A percentile compares a stretch with the other conserved stretches of the same genome.
Conservation (phyloP, 495 filamentous ascomycete species). For the Podospora pseudoanserina region DNA sequence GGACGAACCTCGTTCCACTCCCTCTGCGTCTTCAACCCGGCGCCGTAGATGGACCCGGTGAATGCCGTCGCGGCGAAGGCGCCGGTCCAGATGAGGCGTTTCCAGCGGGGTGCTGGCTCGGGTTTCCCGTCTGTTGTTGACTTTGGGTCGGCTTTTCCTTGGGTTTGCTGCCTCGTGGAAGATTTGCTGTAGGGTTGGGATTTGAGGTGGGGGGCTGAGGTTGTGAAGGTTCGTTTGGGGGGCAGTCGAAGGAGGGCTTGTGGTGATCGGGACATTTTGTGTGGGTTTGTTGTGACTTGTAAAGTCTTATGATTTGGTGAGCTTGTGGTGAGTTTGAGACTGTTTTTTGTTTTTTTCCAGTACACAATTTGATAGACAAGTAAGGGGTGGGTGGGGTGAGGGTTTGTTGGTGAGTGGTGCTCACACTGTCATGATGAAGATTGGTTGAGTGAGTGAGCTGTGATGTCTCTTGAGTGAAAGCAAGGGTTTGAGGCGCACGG, state of each 20-base stretch:
- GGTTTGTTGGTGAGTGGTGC: too few relatives aligned
- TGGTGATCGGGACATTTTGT: not conserved
- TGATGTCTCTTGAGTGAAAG: too few relatives aligned
- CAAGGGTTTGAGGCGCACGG: too few relatives aligned
- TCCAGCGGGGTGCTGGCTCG: conserved; percentile 22
- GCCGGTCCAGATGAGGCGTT: conserved; percentile 41
- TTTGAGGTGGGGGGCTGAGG: not conserved
- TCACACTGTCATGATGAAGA: too few relatives aligned
- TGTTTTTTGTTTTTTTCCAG: not conserved
- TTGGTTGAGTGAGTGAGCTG: too few relatives aligned
- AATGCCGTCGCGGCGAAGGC: conserved; percentile 48
- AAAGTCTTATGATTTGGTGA: not conserved
- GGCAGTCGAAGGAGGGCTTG: not conserved
- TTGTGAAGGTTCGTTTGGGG: not conserved
- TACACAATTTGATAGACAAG: too few relatives aligned
- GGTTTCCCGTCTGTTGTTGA: not conserved
- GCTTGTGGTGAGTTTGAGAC: not conserved
- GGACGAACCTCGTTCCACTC: conserved; percentile 36
- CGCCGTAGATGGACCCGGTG: conserved; percentile 53
- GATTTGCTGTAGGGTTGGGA: not conserved
- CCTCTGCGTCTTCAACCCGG: conserved; percentile 52
- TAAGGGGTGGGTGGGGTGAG: too few relatives aligned
- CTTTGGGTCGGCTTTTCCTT: not conserved
- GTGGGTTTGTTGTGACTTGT: not conserved
- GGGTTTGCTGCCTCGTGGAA: not conserved